Conservation (phyloP, 2,329 filamentous ascomycete genomes). For the Teratosphaeria zuluensis region DNA sequence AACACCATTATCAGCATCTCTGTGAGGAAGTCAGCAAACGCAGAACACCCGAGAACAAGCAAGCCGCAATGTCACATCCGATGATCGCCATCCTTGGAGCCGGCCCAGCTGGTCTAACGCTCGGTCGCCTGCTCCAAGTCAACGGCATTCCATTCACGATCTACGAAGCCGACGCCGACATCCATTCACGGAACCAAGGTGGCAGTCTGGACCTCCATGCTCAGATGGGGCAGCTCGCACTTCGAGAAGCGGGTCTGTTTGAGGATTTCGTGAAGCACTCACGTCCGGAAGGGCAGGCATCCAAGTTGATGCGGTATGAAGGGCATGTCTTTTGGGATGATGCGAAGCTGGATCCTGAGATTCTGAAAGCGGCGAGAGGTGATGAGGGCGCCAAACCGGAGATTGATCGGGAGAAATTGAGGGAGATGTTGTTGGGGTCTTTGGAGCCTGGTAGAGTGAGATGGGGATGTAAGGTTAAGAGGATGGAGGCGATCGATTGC, state of each 20-base stretch:
- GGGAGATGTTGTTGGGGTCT: background rate
- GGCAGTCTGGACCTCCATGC: constrained; percentile 23
- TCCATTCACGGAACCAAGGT: constrained; percentile 9
- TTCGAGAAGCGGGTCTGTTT: constrained; percentile 17
- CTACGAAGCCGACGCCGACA: constrained; percentile 19
- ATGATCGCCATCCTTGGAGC: constrained; percentile 9
- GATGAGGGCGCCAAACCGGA: constrained; percentile 18
- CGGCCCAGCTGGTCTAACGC: constrained; percentile 20
- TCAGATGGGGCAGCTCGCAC: constrained; percentile 18
- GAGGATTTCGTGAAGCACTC: constrained; percentile 17
- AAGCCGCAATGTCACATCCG: background rate
- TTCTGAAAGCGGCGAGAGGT: constrained; percentile 8
- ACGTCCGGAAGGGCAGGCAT: constrained; percentile 5
- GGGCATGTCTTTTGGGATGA: constrained; percentile 11
- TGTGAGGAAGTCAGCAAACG: too few species aligned
- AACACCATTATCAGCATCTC: too few species aligned
- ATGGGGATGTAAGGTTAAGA: background rate
- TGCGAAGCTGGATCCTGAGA: constrained; percentile 8
- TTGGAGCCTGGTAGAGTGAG: background rate
- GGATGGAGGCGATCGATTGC: background rate
- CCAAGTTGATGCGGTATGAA: constrained; percentile 21
- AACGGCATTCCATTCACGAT: constrained; percentile 16
- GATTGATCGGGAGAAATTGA: constrained; percentile 9
- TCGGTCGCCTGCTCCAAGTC: constrained; percentile 19
- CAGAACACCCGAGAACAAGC: too few species aligned